A percentile compares a stretch with the other conserved stretches of the same genome.
Evolutionary conservation across 2,329 filamentous ascomycete genomes (phyloP).

Genomic region (Alternaria gansuensis): DNA sequence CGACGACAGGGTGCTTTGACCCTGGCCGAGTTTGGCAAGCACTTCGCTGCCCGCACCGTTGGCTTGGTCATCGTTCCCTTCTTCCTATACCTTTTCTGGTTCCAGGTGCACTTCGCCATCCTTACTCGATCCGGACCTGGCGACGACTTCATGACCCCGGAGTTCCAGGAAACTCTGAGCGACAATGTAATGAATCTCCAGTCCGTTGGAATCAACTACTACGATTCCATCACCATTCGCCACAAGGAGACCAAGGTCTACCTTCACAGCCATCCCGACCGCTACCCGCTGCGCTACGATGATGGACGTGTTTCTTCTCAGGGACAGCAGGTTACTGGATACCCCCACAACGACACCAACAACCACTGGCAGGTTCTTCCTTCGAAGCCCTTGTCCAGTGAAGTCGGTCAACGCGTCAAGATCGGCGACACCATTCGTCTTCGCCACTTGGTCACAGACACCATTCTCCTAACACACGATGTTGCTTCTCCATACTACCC

Average conservation of each 20-base stretch:
- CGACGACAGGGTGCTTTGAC: slow-evolving; percentile 81
- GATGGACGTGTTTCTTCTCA: slow-evolving; percentile 97
- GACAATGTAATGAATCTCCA: slow-evolving; percentile 94
- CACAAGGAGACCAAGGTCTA: slow-evolving; percentile 99
- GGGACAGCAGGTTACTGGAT: slow-evolving; percentile 95
- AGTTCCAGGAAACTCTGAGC: slow-evolving; percentile 95
- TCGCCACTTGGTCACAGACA: slow-evolving; percentile 85
- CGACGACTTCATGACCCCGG: slow-evolving; percentile 98
- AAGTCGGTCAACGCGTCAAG: slow-evolving; percentile 71
- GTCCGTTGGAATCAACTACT: slow-evolving; percentile 86
- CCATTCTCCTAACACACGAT: slow-evolving; percentile 89
- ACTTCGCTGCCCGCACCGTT: slow-evolving; percentile 86
- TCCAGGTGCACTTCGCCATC: slow-evolving; percentile 98
- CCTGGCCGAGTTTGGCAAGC: slow-evolving; percentile 82
- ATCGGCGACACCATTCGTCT: slow-evolving; percentile 89
- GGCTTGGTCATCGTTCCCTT: slow-evolving; percentile 91
- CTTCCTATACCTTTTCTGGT: slow-evolving; percentile 99
- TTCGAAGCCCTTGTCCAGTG: slow-evolving; percentile 59
- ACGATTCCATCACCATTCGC: slow-evolving; percentile 83
- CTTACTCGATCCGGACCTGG: slow-evolving; percentile 88
- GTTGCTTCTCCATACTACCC: slow-evolving; percentile 96
- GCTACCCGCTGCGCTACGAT: slow-evolving; percentile 93
- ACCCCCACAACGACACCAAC: slow-evolving; percentile 98
- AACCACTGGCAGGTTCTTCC: slow-evolving; percentile 97
- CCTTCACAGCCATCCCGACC: slow-evolving; percentile 89